A percentile compares a stretch with the other conserved stretches of the same genome.
These are phyloP conservation scores for Salix purpurea DNA, from an alignment of 345 rosid genomes.

Conservation along the genomic window DNA sequence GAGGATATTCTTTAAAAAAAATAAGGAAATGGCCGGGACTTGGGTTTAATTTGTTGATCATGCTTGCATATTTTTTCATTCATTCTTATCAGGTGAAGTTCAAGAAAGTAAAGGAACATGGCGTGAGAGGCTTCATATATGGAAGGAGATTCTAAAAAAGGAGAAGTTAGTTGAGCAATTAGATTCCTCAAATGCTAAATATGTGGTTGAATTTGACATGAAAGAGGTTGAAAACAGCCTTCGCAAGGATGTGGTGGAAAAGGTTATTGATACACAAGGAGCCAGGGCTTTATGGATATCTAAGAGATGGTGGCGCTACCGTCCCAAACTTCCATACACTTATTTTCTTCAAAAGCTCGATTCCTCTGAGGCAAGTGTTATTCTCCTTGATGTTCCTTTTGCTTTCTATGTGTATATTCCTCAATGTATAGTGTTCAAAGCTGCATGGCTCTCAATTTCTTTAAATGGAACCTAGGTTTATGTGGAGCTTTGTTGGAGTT, in stretches of 20 bases:
- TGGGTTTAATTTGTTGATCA: neutral
- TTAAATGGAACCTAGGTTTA: neutral
- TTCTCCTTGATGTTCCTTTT: neutral
- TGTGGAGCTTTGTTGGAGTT: neutral
- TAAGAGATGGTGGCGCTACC: constrained; percentile 98
- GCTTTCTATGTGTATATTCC: neutral
- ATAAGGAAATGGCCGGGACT: no score
- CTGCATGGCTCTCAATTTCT: neutral
- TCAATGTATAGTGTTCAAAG: neutral
- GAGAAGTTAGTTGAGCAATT: constrained; percentile 66
- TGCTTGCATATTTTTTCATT: constrained; percentile 11
- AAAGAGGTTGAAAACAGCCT: constrained; percentile 94
- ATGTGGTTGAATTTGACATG: constrained; percentile 96
- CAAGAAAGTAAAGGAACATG: constrained; percentile 47
- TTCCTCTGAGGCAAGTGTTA: constrained; percentile 60
- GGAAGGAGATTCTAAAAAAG: constrained; percentile 67
- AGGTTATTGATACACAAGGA: constrained; percentile 55
- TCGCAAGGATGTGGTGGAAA: constrained; percentile 67
- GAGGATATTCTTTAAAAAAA: no score
- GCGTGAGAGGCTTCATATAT: constrained; percentile 66
- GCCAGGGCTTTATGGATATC: constrained; percentile 89
- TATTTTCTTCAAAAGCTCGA: constrained; percentile 93
- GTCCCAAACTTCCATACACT: constrained; percentile 86
- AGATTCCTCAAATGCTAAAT: constrained; percentile 56
- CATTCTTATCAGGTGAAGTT: constrained; percentile 41